Evolutionary conservation across 257 asterid species (phyloP).

Genomic region (Gentiana dahurica): DNA sequence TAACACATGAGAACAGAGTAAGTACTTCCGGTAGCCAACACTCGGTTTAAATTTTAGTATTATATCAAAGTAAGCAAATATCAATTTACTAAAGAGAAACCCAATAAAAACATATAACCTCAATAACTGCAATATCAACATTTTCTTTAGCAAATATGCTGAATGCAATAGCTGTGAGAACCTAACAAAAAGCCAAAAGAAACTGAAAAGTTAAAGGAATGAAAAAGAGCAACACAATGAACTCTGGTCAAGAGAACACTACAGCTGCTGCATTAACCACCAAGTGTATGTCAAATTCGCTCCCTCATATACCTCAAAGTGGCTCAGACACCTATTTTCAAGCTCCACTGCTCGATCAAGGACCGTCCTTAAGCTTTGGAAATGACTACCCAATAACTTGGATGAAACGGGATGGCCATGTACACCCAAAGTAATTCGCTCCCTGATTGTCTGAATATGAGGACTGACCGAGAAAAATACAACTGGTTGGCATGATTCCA

Average conservation of each 20-base stretch:
- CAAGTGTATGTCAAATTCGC: too few species aligned
- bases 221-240: background rate
- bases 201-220: background rate
- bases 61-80: too few species aligned
- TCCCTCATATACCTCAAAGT: constrained; percentile 71
- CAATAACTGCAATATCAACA: constrained; percentile 83
- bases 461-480: constrained; percentile 49
- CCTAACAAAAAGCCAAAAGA: constrained; percentile 29
- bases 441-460: constrained; percentile 79
- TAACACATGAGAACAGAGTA: background rate
- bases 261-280: too few species aligned
- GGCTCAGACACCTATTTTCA: constrained; percentile 67
- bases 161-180: constrained; percentile 83
- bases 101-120: constrained; percentile 35
- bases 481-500: constrained; percentile 11
- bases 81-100: too few species aligned
- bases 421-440: constrained; percentile 72
- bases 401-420: constrained; percentile 63
- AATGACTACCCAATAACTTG: constrained; percentile 48
- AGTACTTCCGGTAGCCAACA: background rate
- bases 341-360: constrained; percentile 49
- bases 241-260: background rate
- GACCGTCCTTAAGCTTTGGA: constrained; percentile 36
- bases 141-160: constrained; percentile 74
- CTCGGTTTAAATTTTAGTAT: too few species aligned